phyloP scores from a whole-genome alignment of 352 stramenopile genomes.

The Phytophthora gonapodyides region DNA sequence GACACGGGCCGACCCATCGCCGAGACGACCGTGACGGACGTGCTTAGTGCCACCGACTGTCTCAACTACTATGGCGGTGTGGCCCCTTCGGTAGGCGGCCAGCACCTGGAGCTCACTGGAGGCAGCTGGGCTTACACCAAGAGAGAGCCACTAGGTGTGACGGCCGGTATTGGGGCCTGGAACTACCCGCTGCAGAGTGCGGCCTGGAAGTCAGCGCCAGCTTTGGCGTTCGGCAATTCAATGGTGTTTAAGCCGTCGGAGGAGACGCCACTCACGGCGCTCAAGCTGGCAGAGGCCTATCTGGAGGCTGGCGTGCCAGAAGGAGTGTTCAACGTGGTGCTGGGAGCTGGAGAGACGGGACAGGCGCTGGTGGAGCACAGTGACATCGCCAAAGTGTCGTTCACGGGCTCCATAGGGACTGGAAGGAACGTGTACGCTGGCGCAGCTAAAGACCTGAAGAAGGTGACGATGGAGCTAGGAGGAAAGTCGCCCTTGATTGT shows the following conservation, averaged over 20 bases:
- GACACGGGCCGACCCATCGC: conserved; percentile 80
- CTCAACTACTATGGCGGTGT: conserved; percentile 82
- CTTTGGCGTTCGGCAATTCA: conserved; percentile 88
- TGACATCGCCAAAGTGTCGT: conserved; percentile 78
- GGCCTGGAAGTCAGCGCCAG: conserved; percentile 78
- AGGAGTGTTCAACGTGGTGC: conserved; percentile 82
- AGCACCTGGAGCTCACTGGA: conserved; percentile 66
- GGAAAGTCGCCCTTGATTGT: conserved; percentile 90
- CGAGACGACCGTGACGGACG: conserved; percentile 73
- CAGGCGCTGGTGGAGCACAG: conserved; percentile 58
- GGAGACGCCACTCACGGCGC: conserved; percentile 80
- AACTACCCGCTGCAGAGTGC: conserved; percentile 86
- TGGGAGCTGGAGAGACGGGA: conserved; percentile 66
- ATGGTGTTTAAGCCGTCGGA: conserved; percentile 94
- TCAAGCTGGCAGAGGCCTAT: conserved; percentile 72
- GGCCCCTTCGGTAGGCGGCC: conserved; percentile 62
- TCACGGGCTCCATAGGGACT: conserved; percentile 83
- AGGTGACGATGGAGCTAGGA: conserved; percentile 90
- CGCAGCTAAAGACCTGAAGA: conserved; percentile 81
- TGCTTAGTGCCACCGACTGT: conserved; percentile 74
- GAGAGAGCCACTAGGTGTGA: conserved; percentile 73
- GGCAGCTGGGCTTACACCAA: conserved; percentile 82
- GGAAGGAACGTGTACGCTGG: conserved; percentile 72
- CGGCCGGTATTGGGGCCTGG: conserved; percentile 78
- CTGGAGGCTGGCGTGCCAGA: conserved; percentile 70